These are phyloP conservation scores for Phytophthora nicotianae DNA, from an alignment of 352 stramenopile species.

Conservation along the genomic window DNA sequence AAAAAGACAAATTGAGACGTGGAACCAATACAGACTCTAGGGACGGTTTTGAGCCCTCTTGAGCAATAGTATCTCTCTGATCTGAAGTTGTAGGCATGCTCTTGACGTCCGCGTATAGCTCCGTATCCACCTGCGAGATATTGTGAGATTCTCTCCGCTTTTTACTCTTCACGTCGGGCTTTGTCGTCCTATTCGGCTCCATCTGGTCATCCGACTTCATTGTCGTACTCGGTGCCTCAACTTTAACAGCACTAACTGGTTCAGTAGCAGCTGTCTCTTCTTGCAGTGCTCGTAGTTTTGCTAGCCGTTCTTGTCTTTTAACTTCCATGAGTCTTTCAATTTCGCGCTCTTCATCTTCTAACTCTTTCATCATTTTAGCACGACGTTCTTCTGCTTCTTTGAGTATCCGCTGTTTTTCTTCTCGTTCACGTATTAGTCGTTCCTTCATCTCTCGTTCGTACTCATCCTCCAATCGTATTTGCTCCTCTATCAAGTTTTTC, in stretches of 20 bases:
- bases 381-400: conserved; percentile 59
- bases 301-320: conserved; percentile 63
- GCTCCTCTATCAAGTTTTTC: conserved; percentile 61
- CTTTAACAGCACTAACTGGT: background rate
- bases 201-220: background rate
- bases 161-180: background rate
- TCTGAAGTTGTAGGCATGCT: background rate
- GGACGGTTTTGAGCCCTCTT: conserved; percentile 5
- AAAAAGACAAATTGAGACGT: conserved; percentile 29
- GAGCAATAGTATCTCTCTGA: background rate
- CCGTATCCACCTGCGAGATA: background rate
- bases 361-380: conserved; percentile 58
- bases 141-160: background rate
- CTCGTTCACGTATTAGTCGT: conserved; percentile 45
- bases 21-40: conserved; percentile 29
- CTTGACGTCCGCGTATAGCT: conserved; percentile 14
- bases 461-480: conserved; percentile 65
- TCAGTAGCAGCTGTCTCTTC: conserved; percentile 31
- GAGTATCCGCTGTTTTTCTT: conserved; percentile 55
- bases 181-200: background rate
- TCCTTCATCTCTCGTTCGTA: conserved; percentile 60
- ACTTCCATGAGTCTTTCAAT: conserved; percentile 67
- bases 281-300: conserved; percentile 57
- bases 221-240: background rate
- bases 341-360: conserved; percentile 79